phyloP scores from a whole-genome alignment of 1,284 basidiomycete genomes.

The Ustilago shanxiensis region DNA sequence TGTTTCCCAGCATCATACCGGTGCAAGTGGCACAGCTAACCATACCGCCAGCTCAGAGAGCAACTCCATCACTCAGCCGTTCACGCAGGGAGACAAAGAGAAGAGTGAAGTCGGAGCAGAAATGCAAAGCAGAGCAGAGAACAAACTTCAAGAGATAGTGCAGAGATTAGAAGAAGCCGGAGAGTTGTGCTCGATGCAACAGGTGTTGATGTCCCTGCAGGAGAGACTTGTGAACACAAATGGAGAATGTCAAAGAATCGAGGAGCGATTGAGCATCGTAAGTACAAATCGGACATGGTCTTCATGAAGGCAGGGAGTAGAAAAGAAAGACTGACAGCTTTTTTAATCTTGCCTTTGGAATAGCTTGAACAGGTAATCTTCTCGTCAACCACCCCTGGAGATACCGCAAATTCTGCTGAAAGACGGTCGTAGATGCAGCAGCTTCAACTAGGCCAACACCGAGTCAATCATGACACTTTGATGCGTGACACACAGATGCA shows the following conservation, averaged over 20 bases:
- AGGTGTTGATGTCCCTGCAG: constrained; percentile 21
- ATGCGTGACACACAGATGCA: neutral
- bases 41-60: neutral
- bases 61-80: neutral
- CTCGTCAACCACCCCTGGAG: constrained; percentile 11
- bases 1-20: constrained; percentile 28
- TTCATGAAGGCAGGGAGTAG: neutral
- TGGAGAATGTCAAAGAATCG: constrained; percentile 9
- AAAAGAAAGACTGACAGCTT: neutral
- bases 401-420: neutral
- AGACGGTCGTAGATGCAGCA: neutral
- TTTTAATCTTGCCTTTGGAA: neutral
- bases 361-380: constrained; percentile 33
- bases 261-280: constrained; percentile 21
- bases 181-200: constrained; percentile 27
- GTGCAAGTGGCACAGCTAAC: neutral
- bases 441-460: neutral
- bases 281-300: neutral
- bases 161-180: constrained; percentile 21
- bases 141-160: constrained; percentile 10
- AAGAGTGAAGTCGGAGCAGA: neutral
- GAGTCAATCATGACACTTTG: no score
- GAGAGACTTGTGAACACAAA: constrained; percentile 17
- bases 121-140: constrained; percentile 4
- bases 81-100: neutral